Evolutionary conservation across 768 basidiomycete genomes (phyloP), one percentile per base, ranked within the genome.

Genomic region (Tulasnella sp.): DNA sequence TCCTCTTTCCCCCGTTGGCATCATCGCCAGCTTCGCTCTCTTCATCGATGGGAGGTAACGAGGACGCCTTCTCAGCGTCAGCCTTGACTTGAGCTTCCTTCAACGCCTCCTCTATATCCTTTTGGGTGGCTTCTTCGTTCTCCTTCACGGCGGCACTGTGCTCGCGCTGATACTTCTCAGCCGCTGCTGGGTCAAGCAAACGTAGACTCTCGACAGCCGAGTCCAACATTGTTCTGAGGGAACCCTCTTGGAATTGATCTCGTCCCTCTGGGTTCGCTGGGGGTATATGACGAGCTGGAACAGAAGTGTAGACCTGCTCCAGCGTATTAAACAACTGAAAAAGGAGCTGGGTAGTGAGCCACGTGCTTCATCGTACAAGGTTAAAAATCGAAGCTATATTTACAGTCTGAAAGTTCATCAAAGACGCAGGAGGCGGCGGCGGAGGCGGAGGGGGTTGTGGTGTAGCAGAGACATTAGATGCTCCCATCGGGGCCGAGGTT

Each of bases 1-100:
- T 51, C 39, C 35, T 51, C 22, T 25, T 37, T 43, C 48, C 48
- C 19, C 41, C 37, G 2, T 39, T 28, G 40, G 31, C 49, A n/a
- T 31, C 44, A 45, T 40, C 45, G 20, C 32, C 45, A 12, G 16
- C 45, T 1, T 34, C 45, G 13, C 25, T 47, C 15, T 29, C 44
- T 28, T 45, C 32, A 10, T 20, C 46, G 25, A 19, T 35, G 13
- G n/a, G n/a, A n/a, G n/a, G n/a, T n/a, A n/a, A n/a, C n/a, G n/a
- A n/a, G n/a, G n/a, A n/a, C n/a, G n/a, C n/a, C n/a, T n/a, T n/a
- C n/a, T n/a, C n/a, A n/a, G n/a, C n/a, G n/a, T n/a, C n/a, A n/a
- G n/a, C n/a, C n/a, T n/a, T n/a, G n/a, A n/a, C n/a, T n/a, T n/a
- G n/a, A n/a, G 19, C 39, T 6, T 25, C n/a, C 39, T 25, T 10